phyloP scores from a whole-genome alignment of 1,139 yeast species.

The Candida glucosophila region DNA sequence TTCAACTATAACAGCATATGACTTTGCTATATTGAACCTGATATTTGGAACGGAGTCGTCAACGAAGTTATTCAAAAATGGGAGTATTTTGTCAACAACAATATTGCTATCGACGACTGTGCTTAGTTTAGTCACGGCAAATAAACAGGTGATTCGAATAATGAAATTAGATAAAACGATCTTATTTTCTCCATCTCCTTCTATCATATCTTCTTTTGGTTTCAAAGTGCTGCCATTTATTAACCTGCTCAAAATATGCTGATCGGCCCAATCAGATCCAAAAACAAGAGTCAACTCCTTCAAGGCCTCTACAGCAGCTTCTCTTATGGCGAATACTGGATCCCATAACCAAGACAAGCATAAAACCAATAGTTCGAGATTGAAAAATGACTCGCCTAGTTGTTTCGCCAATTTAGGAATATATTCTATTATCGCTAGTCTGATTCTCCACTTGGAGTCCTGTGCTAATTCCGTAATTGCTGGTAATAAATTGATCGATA shows the following conservation, averaged over 20 bases:
- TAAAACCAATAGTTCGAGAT: conserved; percentile 79
- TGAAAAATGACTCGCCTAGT: conserved; percentile 87
- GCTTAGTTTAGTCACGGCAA: conserved; percentile 74
- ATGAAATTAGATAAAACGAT: conserved; percentile 61
- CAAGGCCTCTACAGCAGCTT: conserved; percentile 86
- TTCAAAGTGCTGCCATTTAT: conserved; percentile 25
- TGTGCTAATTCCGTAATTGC: conserved; percentile 95
- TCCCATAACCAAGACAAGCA: conserved; percentile 99
- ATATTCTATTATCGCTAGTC: conserved; percentile 94
- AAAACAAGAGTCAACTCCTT: conserved; percentile 75
- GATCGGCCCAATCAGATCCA: conserved; percentile 91
- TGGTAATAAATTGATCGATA: conserved; percentile 83
- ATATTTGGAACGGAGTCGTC: conserved; percentile 89
- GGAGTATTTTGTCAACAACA: conserved; percentile 59
- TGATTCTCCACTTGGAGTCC: conserved; percentile 96
- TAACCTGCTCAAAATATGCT: conserved; percentile 72
- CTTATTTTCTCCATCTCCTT: conserved; percentile 24
- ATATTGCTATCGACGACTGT: conserved; percentile 56
- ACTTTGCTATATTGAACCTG: conserved; percentile 88
- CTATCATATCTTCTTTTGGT: conserved; percentile 11
- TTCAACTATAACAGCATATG: conserved; percentile 56
- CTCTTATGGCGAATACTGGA: conserved; percentile 91
- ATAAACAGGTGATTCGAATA: conserved; percentile 83
- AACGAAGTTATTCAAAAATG: conserved; percentile 65
- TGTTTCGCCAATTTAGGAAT: conserved; percentile 95